These are phyloP conservation scores for Solanum etuberosum DNA, from an alignment of 257 asterid species.

Conservation along the genomic window DNA sequence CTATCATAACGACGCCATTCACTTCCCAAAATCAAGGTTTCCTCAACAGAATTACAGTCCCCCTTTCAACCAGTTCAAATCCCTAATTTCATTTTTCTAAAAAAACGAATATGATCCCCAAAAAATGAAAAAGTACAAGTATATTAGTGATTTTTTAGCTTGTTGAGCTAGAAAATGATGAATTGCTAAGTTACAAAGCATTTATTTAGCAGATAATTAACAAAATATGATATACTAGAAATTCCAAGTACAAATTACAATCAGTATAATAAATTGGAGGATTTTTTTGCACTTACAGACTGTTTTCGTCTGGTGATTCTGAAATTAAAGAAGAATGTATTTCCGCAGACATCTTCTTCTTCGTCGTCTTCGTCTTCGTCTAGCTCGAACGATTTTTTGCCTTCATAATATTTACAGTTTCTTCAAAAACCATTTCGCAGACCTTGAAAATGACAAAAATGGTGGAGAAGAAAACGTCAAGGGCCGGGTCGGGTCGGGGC, in stretches of 20 bases:
- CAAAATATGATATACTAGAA: not conserved
- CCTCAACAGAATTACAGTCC: not conserved
- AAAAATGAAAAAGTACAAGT: not conserved
- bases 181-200: not conserved
- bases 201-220: not conserved
- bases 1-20: not conserved
- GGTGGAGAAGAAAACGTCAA: not conserved
- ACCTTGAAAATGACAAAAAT: not conserved
- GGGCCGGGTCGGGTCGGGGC: not conserved
- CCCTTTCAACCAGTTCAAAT: not conserved
- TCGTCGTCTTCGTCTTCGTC: not conserved
- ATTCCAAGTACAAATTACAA: not conserved
- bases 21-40: not conserved
- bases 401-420: not conserved
- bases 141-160: not conserved
- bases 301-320: conserved; percentile 24
- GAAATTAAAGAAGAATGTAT: conserved; percentile 31
- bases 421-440: not conserved
- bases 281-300: not conserved
- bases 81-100: not conserved
- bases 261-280: not conserved
- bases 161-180: not conserved
- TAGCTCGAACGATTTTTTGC: not conserved
- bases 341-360: conserved; percentile 34
- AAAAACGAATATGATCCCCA: not conserved